Base-by-base conservation (phyloP, 345 rosid species). In the Geranium brycei region DNA sequence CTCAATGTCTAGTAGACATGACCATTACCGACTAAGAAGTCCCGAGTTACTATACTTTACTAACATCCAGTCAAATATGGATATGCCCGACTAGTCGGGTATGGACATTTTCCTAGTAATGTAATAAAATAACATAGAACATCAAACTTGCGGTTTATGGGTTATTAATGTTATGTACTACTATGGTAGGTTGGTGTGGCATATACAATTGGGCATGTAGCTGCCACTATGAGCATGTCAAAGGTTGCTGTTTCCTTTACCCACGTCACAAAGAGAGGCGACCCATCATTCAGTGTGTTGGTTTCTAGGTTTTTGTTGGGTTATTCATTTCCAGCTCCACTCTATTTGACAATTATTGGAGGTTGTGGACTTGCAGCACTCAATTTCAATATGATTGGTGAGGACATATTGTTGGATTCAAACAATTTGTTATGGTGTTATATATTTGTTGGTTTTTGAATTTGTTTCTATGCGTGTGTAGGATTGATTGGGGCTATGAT, bases 401-500 rank as follows among this genome's bases (percentile, higher is more conserved):
- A 72, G 74, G 47, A 23, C 28, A 59, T 60, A 16, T 65, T 32
- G 5, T 56, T 56, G 17, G 6, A 55, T 38, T 47, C 3, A 7
- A 18, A 17, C 13, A 15, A 58, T 5, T 1, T 38, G 47, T 38
- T 38, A 38, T 5, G 47, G 47, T 38, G 47, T 38, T 3, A n/a
- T n/a, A n/a, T n/a, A 38, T 38, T 38, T 38, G 6, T 5, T 38
- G 47, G 47, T 38, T 1, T 38, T 38, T 5, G 11, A 38, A 5
- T 38, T 35, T 62, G 41, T 70, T 68, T 19, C 19, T 57, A 11
- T 68, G 31, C 58, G 58, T 23, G 60, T 71, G 38, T 72, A 92
- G 98, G 98, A 66, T 92, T 92, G 64, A 87, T 92, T 97, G 98
- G 98, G 28, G 98, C 97, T 0, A 92, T 89, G 96, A 87, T 92